Evolutionary conservation across 768 basidiomycete genomes (phyloP), one percentile per base, ranked within the genome.

Genomic region (Rickenella mellea): DNA sequence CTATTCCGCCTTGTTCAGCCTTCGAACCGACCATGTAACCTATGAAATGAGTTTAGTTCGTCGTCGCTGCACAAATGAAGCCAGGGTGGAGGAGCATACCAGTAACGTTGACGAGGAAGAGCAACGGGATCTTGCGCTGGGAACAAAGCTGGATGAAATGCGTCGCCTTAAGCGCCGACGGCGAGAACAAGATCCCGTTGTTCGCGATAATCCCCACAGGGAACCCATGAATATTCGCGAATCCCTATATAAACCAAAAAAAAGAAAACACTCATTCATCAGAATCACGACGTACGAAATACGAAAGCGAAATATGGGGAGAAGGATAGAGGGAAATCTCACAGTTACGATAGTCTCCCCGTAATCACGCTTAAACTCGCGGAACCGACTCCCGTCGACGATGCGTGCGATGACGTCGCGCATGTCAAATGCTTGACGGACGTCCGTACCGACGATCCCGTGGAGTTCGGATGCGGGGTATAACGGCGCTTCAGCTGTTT

Each of bases 1-100:
- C 91, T 50, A 97, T 97, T 0, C 92, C 92, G 2, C 89, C 91
- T 51, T 75, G 76, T 64, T 97, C 92, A 15, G 93, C 93, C 50
- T 92, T 93, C 4, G 87, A 91, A 5, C 92, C 92, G 3, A 97
- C 92, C 92, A 96, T 97, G 54, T 96, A 97, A 10, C 87, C 71
- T 82, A 67, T 31, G 19, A 20, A 33, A 21, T 6, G 31, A 28
- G 12, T 19, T 36, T 10, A 36, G 33, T 15, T 2, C 33, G 3
- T 19, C 3, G 33, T 11, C 33, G 33, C 33, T 36, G 8, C 15
- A 36, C 9, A n/a, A 25, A 37, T 19, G 27, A 28, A n/a, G 25
- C 21, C 27, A 33, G 19, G 27, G 27, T 1, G 39, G 12, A 29
- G 6, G 19, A 22, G 41, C 62, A 15, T 46, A 70, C 87, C 89